Conservation (phyloP, 2,329 filamentous ascomycete species). For the Penicillium hesseltinei region DNA sequence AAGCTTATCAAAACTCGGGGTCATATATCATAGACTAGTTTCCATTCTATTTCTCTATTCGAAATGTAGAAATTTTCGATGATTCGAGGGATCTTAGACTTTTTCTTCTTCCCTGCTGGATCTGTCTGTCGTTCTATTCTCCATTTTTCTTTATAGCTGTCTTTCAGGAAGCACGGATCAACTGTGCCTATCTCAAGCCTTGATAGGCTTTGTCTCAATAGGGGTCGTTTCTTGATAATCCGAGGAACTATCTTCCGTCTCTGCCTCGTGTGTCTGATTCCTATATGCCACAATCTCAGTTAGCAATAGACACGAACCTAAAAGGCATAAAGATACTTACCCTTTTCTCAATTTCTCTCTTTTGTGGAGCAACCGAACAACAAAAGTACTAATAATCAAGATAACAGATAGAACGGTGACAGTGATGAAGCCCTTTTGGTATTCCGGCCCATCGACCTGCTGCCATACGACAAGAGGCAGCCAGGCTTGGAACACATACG, state of each 20-base stretch:
- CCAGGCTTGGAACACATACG: constrained; percentile 69
- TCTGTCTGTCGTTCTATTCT: not conserved
- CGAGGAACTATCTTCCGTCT: constrained; percentile 1
- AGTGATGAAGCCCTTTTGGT: constrained; percentile 60
- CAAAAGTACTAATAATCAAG: constrained; percentile 53
- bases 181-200: not conserved
- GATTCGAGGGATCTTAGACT: accelerated
- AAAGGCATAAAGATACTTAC: constrained; percentile 1
- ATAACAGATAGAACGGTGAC: constrained; percentile 50
- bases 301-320: not conserved
- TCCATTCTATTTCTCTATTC: not conserved
- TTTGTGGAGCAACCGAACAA: constrained; percentile 33
- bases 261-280: not conserved
- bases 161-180: not conserved
- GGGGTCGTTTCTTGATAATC: not conserved
- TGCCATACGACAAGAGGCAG: constrained; percentile 66
- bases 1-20: not conserved
- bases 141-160: not conserved
- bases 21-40: not conserved
- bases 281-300: not conserved
- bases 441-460: constrained; percentile 60
- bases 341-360: constrained; percentile 1
- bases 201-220: not conserved
- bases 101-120: too few relatives aligned
- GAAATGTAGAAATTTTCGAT: not conserved